Conservation (phyloP, 192 early-diverging fungal genomes). For the Dispira simplex region DNA sequence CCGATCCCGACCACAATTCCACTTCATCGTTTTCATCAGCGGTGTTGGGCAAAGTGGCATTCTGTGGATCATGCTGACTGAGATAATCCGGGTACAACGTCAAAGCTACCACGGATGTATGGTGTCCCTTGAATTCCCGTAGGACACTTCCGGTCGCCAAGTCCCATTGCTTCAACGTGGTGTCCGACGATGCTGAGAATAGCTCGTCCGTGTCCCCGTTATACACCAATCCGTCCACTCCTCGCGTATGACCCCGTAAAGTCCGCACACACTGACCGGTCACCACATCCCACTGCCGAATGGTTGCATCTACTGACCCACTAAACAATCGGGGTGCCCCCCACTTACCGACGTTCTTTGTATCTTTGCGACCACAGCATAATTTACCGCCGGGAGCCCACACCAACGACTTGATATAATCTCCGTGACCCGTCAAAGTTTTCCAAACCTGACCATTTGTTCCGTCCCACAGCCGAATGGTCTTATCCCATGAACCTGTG, state of each 20-base stretch:
- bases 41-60: neutral
- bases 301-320: slow-evolving; percentile 1
- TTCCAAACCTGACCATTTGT: slow-evolving; percentile 42
- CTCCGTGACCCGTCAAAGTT: slow-evolving; percentile 48
- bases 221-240: slow-evolving; percentile 2
- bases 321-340: slow-evolving; percentile 1
- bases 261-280: neutral
- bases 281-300: slow-evolving; percentile 4
- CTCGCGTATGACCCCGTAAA: slow-evolving; percentile 3
- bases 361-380: too few species aligned
- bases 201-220: neutral
- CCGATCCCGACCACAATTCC: slow-evolving; percentile 9
- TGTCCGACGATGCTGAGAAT: slow-evolving; percentile 9
- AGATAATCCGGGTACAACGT: neutral
- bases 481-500: slow-evolving; percentile 63
- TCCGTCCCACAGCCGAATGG: slow-evolving; percentile 69
- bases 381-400: too few species aligned
- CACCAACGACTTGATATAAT: slow-evolving; percentile 29
- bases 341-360: too few species aligned
- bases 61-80: neutral
- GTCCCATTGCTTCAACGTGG: slow-evolving; percentile 1
- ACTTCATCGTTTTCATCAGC: neutral
- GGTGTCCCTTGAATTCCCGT: slow-evolving; percentile 6
- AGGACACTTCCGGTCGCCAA: neutral
- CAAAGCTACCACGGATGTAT: neutral